Base-by-base conservation (phyloP, 2,329 filamentous ascomycete species). In the Aspergillus vadensis region DNA sequence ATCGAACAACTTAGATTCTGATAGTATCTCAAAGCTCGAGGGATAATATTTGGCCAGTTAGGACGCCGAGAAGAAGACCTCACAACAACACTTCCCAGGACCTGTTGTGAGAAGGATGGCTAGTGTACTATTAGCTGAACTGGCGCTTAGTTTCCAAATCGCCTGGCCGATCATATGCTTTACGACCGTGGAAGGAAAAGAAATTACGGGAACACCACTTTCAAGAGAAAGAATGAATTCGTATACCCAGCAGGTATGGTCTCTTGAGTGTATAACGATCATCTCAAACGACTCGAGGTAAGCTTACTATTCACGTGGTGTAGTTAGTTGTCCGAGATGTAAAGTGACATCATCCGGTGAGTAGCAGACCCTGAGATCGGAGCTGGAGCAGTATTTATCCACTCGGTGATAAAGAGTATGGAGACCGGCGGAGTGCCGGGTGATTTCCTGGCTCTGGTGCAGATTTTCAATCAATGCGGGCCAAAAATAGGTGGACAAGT, bases 351-450 rank as follows among this genome's bases (percentile, higher is more conserved):
- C 53, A 55, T 43, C 12, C 10, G 23, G 36, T 52, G 30, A 15
- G 19, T 41, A 44, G 27, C 27, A 30, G 43, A 44, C 53, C n/a
- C 25, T 55, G 17, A 36, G 32, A 44, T 21, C 39, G 14, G 7
- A 47, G 41, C 47, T 51, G 38, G 47, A 57, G 48, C 48, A 57
- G 30, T 41, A 43, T 41, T 50, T 57, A 55, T 43, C 53, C 53
- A 55, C 53, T 43, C n/a, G 19, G 21, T n/a, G 21, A 41, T 27
- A 54, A 38, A 8, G 36, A 30, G 15, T 41, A 44, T 39, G 53
- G 53, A 43, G 25, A 36, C 53, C 53, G 53, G 39, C 53, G 53
- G 53, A 55, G 23, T 30, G 39, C 53, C 53, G 41, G 52, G 52
- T n/a, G 38, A 30, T 55, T 55, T 32, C 52, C n/a, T 14, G 52